phyloP scores from a whole-genome alignment of 2,329 filamentous ascomycete species.

The Penicillium sp. region DNA sequence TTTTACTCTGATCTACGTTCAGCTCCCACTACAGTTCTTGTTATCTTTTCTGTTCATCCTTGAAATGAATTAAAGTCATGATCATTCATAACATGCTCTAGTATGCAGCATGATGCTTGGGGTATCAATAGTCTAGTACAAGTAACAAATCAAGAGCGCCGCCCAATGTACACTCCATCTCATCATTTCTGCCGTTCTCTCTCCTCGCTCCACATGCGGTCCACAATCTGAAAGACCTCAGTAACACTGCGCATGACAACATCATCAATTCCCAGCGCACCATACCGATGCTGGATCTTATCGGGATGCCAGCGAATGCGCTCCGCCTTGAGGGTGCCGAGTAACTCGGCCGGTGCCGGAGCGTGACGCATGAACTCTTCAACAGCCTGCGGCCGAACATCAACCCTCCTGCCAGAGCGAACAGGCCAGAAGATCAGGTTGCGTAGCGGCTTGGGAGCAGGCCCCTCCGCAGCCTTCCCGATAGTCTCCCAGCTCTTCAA shows the following conservation, averaged over 20 bases:
- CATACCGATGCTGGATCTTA: slow-evolving; percentile 89
- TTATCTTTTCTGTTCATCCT: slow-evolving; percentile 8
- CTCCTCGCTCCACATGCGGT: slow-evolving; percentile 71
- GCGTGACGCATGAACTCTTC: slow-evolving; percentile 66
- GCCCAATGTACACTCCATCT: slow-evolving; percentile 3
- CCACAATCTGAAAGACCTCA: slow-evolving; percentile 85
- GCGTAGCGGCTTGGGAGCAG: slow-evolving; percentile 27
- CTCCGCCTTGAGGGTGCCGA: slow-evolving; percentile 70
- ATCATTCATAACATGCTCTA: slow-evolving; percentile 8
- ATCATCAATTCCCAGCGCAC: slow-evolving; percentile 65
- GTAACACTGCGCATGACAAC: slow-evolving; percentile 76
- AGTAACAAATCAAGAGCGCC: slow-evolving; percentile 5
- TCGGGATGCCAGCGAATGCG: slow-evolving; percentile 95
- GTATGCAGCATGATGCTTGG: slow-evolving; percentile 4
- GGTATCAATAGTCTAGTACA: slow-evolving; percentile 11
- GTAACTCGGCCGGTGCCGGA: slow-evolving; percentile 39
- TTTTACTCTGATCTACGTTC: slow-evolving; percentile 11
- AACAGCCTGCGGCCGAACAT: slow-evolving; percentile 60
- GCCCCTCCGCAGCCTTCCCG: slow-evolving; percentile 20
- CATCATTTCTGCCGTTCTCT: slow-evolving; percentile 29
- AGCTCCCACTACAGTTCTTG: slow-evolving; percentile 6
- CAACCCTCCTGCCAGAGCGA: slow-evolving; percentile 55
- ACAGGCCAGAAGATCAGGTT: slow-evolving; percentile 70
- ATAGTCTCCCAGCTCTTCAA: slow-evolving; percentile 59
- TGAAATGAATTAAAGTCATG: slow-evolving; percentile 24